Base-by-base conservation (phyloP, 2,329 filamentous ascomycete genomes). In the Paraphoma sp. region DNA sequence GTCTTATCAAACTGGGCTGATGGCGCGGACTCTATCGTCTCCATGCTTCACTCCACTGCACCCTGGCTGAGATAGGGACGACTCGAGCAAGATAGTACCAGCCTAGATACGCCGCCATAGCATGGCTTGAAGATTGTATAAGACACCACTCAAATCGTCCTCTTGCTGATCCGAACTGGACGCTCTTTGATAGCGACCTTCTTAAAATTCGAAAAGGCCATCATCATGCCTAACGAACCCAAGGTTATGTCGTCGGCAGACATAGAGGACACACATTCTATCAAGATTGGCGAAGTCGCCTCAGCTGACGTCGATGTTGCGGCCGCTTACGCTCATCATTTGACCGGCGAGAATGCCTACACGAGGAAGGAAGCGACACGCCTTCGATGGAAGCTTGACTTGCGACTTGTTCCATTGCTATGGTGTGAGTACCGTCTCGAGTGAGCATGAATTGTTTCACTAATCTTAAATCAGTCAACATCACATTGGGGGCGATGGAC, bases 301-400 rank as follows among this genome's bases (percentile, higher is more conserved):
- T 51, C 55, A n/a, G 42, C 49, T 11, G 40, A 54, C 10, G 57
- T 65, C 53, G 63, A 45, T 45, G 60, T 75, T 48, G 71, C 71
- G 9, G 70, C 71, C 17, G 55, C 59, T 1, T 75, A 74, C 40
- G 65, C 69, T 3, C 52, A 71, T 46, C 53, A 65, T 29, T 65
- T 73, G 30, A 44, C 55, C 28, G 62, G 68, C 17, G 66, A 69
- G 41, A 63, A 74, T 51, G 62, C 67, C 1, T 76, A 76, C 50
- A 66, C 67, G 0, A 40, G 44, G 1, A 55, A 63, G 40, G 60
- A 60, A 33, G 59, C 57, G 54, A 55, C 45, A 33, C 42, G 72
- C 63, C 64, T 80, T 30, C 62, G 78, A 41, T 78, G 79, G 71
- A 80, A 80, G 64, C 63, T 80, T n/a, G 79, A 81, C 61, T 48